Evolutionary conservation across 192 early-diverging fungal species (phyloP).

Genomic region (Diversispora epigaea): DNA sequence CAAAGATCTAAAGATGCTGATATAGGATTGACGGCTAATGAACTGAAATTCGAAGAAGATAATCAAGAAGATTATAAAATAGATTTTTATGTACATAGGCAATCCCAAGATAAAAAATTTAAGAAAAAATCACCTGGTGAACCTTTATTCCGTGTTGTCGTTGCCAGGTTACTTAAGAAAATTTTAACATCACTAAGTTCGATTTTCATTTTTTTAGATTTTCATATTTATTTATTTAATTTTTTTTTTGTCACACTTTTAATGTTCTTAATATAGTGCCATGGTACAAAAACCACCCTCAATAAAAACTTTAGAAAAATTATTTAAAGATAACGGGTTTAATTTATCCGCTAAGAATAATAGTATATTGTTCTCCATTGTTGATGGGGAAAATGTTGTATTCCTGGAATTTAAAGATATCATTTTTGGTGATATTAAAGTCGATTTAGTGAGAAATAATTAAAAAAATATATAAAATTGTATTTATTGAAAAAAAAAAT

Average conservation of each 20-base stretch:
- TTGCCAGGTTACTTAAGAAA: background rate
- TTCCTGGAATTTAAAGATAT: constrained; percentile 19
- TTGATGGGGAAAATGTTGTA: constrained; percentile 8
- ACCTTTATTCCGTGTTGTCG: constrained; percentile 4
- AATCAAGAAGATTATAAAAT: background rate
- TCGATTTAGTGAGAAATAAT: background rate
- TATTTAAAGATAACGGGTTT: background rate
- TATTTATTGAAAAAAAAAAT: too few relatives aligned
- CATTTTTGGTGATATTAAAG: background rate
- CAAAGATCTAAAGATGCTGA: constrained; percentile 3
- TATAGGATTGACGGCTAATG: too few relatives aligned
- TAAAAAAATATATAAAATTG: too few relatives aligned
- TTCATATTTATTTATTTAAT: background rate
- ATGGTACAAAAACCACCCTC: background rate
- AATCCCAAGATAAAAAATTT: background rate
- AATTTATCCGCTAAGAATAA: background rate
- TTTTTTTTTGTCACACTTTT: background rate
- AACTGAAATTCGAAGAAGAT: background rate
- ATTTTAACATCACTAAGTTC: background rate
- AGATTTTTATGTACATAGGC: constrained; percentile 2
- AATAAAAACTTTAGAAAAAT: background rate
- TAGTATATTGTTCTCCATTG: constrained; percentile 9
- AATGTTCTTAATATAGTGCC: background rate
- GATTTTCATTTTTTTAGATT: background rate
- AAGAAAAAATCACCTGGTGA: constrained; percentile 5